Conservation (phyloP, 305 asterid species). For the Solanum chacoense region DNA sequence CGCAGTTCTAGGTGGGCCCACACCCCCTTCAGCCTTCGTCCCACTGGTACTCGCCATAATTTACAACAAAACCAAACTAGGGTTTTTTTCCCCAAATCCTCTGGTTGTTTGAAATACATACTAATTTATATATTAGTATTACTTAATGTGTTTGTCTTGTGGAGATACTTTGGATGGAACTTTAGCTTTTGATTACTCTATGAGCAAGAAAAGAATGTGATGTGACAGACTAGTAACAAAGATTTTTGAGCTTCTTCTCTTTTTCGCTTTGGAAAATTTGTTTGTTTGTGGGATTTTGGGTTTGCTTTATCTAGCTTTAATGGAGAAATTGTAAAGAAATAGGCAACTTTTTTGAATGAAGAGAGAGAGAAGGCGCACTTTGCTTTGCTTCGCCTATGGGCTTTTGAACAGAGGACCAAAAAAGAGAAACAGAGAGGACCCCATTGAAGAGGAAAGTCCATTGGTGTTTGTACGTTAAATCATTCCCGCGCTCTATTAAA, state of each 20-base stretch:
- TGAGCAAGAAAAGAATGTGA: conserved; percentile 64
- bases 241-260: background rate
- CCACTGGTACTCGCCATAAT: conserved; percentile 93
- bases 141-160: background rate
- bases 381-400: conserved; percentile 15
- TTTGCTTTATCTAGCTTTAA: conserved; percentile 17
- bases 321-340: conserved; percentile 14
- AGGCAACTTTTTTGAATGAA: background rate
- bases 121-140: conserved; percentile 21
- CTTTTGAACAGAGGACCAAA: background rate
- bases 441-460: background rate
- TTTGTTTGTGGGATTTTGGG: conserved; percentile 15
- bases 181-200: conserved; percentile 30
- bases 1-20: conserved; percentile 45
- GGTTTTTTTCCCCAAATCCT: background rate
- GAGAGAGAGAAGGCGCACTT: conserved; percentile 10
- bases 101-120: conserved; percentile 8
- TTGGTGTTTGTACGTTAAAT: background rate
- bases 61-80: background rate
- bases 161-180: conserved; percentile 44
- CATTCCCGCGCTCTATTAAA: background rate
- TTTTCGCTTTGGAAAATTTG: background rate
- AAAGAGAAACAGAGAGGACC: background rate
- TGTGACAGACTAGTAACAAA: background rate
- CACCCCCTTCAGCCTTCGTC: conserved; percentile 51